A percentile compares a stretch with the other conserved stretches of the same genome.
Conservation (phyloP, 768 basidiomycete genomes). For the Lentinula aciculospora region DNA sequence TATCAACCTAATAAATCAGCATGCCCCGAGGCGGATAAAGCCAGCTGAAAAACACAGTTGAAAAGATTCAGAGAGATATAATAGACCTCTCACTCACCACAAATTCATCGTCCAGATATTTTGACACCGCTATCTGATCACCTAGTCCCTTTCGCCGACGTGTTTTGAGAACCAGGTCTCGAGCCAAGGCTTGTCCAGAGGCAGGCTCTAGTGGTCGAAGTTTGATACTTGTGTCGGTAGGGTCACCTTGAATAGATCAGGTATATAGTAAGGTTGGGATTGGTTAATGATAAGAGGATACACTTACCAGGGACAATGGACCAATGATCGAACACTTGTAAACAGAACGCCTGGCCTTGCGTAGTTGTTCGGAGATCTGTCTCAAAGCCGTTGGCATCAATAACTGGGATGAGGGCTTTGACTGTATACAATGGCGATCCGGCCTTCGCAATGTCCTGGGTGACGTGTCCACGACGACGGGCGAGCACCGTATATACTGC, state of each 20-base stretch:
- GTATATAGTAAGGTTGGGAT: background rate
- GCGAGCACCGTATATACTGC: constrained; percentile 98
- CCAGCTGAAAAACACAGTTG: constrained; percentile 50
- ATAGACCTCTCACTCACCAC: constrained; percentile 48
- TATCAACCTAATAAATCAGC: constrained; percentile 76
- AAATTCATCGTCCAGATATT: constrained; percentile 97
- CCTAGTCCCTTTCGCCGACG: constrained; percentile 94
- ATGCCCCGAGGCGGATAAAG: constrained; percentile 93
- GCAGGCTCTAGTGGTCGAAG: constrained; percentile 95
- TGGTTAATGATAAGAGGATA: background rate
- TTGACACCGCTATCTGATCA: constrained; percentile 95
- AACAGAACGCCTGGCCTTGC: constrained; percentile 98
- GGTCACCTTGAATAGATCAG: constrained; percentile 70
- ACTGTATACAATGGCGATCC: constrained; percentile 98
- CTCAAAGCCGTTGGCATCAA: constrained; percentile 98
- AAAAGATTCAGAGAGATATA: background rate
- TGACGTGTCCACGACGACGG: constrained; percentile 98
- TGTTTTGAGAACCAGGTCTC: constrained; percentile 95
- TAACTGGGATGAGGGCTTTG: constrained; percentile 96
- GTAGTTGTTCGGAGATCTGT: constrained; percentile 96
- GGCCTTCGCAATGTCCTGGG: constrained; percentile 95
- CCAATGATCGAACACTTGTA: constrained; percentile 99
- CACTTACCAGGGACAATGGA: constrained; percentile 88
- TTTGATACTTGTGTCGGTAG: constrained; percentile 95
- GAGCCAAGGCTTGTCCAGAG: constrained; percentile 89